Evolutionary conservation across 371 early-diverging fungal genomes (phyloP).

Genomic region (Smittium mucronatum): DNA sequence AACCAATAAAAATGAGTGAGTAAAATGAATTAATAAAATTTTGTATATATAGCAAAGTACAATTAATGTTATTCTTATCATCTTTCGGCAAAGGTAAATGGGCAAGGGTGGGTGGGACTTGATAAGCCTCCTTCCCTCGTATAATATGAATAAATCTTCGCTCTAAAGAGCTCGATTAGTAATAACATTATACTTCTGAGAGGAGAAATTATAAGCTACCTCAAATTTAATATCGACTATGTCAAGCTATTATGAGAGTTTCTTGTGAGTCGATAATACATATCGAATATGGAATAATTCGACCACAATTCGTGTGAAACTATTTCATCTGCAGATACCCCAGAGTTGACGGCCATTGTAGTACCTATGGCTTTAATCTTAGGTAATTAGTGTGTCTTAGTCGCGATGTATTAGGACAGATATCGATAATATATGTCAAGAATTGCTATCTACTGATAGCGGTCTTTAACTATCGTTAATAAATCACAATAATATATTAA

Average conservation of each 20-base stretch:
- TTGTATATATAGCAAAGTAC: not conserved
- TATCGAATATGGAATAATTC: not conserved
- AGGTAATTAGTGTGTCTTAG: not conserved
- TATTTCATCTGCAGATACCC: not conserved
- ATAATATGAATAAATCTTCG: not conserved
- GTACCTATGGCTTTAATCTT: not conserved
- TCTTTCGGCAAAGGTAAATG: not conserved
- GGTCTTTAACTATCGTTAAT: not conserved
- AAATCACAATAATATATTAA: not conserved
- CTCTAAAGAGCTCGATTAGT: not conserved
- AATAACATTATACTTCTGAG: not conserved
- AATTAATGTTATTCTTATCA: not conserved
- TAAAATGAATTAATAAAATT: not conserved
- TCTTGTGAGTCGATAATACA: not conserved
- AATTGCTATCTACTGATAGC: not conserved
- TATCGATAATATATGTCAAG: not conserved
- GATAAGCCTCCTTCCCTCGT: not conserved
- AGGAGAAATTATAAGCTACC: not conserved
- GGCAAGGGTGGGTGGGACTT: not conserved
- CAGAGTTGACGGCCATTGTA: not conserved
- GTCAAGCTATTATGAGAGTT: not conserved
- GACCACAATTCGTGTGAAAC: not conserved
- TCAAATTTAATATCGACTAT: not conserved
- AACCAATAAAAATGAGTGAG: not conserved
- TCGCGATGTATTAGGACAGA: not conserved